A percentile compares a stretch with the other conserved stretches of the same genome.
Evolutionary conservation across 2,329 filamentous ascomycete genomes (phyloP).

Genomic region (Colletotrichum costaricense): DNA sequence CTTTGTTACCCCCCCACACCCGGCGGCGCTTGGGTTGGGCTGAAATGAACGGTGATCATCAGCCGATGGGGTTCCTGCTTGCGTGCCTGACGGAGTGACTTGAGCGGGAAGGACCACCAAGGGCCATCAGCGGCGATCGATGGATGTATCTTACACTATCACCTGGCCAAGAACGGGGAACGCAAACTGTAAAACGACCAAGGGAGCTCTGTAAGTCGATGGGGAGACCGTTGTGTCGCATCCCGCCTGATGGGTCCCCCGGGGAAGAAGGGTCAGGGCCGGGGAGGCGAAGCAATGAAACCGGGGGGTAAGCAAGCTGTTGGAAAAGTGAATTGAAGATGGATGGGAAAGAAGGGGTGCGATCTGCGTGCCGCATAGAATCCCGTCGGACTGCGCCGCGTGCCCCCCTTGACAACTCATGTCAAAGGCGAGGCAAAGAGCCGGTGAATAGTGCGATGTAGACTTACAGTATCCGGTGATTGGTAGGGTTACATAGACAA

Average conservation of each 20-base stretch:
- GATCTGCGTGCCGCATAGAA: constrained; percentile 6
- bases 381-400: not conserved
- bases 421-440: not conserved
- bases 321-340: not conserved
- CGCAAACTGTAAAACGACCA: not conserved
- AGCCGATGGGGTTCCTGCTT: constrained; percentile 14
- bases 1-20: not conserved
- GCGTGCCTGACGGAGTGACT: constrained; percentile 23
- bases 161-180: not conserved
- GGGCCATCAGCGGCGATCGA: constrained; percentile 1
- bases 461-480: not conserved
- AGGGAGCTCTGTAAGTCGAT: not conserved
- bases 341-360: not conserved
- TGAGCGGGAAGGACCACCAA: not conserved
- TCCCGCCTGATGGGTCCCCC: constrained; percentile 23
- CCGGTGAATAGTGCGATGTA: not conserved
- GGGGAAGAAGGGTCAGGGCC: constrained; percentile 5
- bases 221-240: constrained; percentile 20
- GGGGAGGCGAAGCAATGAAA: not conserved
- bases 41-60: constrained; percentile 31
- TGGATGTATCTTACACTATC: not conserved
- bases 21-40: constrained; percentile 15
- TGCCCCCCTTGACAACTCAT: not conserved
- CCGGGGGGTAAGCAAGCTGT: not conserved
- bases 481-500: not conserved